These are phyloP conservation scores for Sporothrix brunneoviolacea DNA, from an alignment of 2,329 filamentous ascomycete genomes.

Conservation along the genomic window DNA sequence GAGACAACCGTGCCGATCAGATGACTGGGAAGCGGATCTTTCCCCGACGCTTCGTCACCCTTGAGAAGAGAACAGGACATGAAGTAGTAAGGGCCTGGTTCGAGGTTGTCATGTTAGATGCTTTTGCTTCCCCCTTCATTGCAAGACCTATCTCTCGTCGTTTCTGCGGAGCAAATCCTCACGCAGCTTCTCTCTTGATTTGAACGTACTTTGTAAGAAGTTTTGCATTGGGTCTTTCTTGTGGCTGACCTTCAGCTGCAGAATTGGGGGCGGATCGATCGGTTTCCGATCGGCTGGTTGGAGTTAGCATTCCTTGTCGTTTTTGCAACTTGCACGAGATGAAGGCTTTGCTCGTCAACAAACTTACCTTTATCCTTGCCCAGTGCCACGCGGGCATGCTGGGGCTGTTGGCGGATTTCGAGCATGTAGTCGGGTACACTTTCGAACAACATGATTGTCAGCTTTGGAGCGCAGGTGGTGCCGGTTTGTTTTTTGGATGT, in stretches of 20 bases:
- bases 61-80: slow-evolving; percentile 38
- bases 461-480: neutral
- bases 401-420: slow-evolving; percentile 57
- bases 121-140: neutral
- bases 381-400: slow-evolving; percentile 59
- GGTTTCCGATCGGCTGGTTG: slow-evolving; percentile 64
- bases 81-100: slow-evolving; percentile 42
- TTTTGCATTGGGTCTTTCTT: slow-evolving; percentile 40
- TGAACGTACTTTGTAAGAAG: slow-evolving; percentile 51
- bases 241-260: slow-evolving; percentile 56
- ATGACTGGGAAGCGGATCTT: slow-evolving; percentile 40
- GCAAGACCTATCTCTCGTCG: no score
- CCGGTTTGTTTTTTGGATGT: neutral
- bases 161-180: no score
- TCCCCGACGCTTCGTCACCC: slow-evolving; percentile 34
- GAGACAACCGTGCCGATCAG: slow-evolving; percentile 70
- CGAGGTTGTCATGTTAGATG: neutral
- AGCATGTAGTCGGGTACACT: slow-evolving; percentile 25
- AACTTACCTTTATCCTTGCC: slow-evolving; percentile 67
- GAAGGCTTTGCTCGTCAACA: neutral
- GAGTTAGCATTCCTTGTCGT: neutral
- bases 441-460: slow-evolving; percentile 12
- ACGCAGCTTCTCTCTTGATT: no score
- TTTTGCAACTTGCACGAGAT: no score
- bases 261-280: slow-evolving; percentile 78